phyloP scores from a whole-genome alignment of 2,329 filamentous ascomycete species.

The Penicillium sp. region DNA sequence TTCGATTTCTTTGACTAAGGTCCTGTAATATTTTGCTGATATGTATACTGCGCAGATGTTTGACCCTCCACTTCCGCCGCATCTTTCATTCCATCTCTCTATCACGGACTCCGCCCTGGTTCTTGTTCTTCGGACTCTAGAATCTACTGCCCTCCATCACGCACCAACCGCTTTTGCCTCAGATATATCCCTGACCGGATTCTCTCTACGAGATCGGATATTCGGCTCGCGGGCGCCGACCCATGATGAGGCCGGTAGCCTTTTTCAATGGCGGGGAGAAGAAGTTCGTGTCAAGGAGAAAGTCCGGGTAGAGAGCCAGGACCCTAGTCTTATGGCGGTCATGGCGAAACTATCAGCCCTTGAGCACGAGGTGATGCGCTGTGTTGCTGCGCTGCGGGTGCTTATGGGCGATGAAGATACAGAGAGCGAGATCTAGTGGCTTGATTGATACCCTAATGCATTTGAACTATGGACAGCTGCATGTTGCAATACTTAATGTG shows the following conservation, averaged over 20 bases:
- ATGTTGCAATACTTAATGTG: neutral
- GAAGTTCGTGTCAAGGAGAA: conserved; percentile 88
- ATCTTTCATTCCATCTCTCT: conserved; percentile 69
- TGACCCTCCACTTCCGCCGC: conserved; percentile 60
- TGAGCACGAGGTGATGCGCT: conserved; percentile 67
- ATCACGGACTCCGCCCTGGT: conserved; percentile 69
- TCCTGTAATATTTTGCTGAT: conserved; percentile 6
- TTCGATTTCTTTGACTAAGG: conserved; percentile 16
- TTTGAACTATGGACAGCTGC: neutral
- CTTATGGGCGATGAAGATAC: conserved; percentile 68
- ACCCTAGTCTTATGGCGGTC: conserved; percentile 79
- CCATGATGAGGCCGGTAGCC: conserved; percentile 75
- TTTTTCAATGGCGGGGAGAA: conserved; percentile 67
- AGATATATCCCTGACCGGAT: conserved; percentile 60
- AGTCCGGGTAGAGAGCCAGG: conserved; percentile 80
- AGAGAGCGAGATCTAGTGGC: conserved; percentile 31
- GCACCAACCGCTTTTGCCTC: conserved; percentile 65
- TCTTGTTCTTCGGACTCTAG: conserved; percentile 66
- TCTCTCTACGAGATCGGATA: conserved; percentile 58
- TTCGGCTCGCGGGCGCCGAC: conserved; percentile 54
- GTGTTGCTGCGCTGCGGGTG: conserved; percentile 68
- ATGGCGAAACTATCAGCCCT: conserved; percentile 79
- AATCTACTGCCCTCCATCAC: conserved; percentile 58
- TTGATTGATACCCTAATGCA: conserved; percentile 1
- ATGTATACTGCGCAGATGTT: conserved; percentile 47